Conservation (phyloP, 2,329 filamentous ascomycete species). For the Colletotrichum neosansevieriae region DNA sequence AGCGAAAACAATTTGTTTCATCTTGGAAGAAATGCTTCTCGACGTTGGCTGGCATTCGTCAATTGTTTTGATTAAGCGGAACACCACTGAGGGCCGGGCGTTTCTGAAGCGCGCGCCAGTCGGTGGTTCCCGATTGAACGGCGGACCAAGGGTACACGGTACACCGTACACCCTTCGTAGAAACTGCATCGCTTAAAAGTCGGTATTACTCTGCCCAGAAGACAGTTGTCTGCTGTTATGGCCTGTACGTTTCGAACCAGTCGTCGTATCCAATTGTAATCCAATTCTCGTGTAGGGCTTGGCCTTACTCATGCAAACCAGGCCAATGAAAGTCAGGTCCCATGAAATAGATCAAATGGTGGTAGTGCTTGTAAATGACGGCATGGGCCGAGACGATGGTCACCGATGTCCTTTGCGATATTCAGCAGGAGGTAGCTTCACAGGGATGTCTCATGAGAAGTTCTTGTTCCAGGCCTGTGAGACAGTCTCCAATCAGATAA, state of each 20-base stretch:
- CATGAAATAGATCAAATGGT: not conserved
- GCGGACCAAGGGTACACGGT: conserved; percentile 11
- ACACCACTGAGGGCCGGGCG: conserved; percentile 3
- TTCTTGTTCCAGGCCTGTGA: conserved; percentile 5
- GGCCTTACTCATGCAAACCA: conserved; percentile 23
- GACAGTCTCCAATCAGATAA: conserved; percentile 19
- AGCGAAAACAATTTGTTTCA: conserved; percentile 30
- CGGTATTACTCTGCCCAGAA: not conserved
- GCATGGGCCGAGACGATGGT: too few relatives aligned
- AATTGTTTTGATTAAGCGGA: conserved; percentile 21
- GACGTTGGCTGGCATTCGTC: conserved; percentile 4
- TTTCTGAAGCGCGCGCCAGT: conserved; percentile 38
- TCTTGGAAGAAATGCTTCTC: not conserved
- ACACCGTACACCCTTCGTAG: not conserved
- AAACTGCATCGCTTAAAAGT: not conserved
- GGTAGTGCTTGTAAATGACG: conserved; percentile 2
- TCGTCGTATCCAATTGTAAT: not conserved
- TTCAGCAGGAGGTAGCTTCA: too few relatives aligned
- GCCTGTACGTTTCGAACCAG: not conserved
- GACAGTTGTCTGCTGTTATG: conserved; percentile 8
- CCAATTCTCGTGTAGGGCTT: conserved; percentile 4
- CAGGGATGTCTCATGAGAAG: too few relatives aligned
- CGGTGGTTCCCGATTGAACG: conserved; percentile 7
- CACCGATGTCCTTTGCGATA: not conserved
- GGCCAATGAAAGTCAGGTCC: not conserved